Conservation (phyloP, 1,139 yeast species). For the Nakaseomyces uthaithaninus region DNA sequence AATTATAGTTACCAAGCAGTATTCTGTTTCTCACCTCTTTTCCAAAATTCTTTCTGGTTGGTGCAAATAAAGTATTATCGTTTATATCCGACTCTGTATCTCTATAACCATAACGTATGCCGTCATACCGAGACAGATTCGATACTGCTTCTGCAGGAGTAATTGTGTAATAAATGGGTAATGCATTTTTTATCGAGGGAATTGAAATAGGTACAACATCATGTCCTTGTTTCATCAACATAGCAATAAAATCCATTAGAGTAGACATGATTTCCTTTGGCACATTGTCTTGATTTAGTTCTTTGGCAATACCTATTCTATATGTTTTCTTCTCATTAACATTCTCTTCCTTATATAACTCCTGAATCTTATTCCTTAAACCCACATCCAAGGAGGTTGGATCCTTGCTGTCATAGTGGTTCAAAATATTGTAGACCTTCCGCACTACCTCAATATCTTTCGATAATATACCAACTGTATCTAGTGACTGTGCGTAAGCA, state of each 20-base stretch:
- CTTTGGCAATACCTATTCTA: slow-evolving; percentile 63
- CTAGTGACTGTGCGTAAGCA: slow-evolving; percentile 88
- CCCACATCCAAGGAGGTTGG: slow-evolving; percentile 58
- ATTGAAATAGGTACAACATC: slow-evolving; percentile 54
- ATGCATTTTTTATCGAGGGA: slow-evolving; percentile 56
- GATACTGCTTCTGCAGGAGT: slow-evolving; percentile 95
- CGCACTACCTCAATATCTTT: slow-evolving; percentile 39
- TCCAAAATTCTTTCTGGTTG: slow-evolving; percentile 64
- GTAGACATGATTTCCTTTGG: slow-evolving; percentile 39
- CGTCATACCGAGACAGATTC: slow-evolving; percentile 82
- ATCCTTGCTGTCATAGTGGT: slow-evolving; percentile 61
- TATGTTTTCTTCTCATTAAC: slow-evolving; percentile 21
- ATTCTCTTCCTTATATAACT: slow-evolving; percentile 11
- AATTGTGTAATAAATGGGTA: slow-evolving; percentile 81
- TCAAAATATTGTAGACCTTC: slow-evolving; percentile 48
- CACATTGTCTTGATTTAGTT: slow-evolving; percentile 53
- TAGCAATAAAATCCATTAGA: slow-evolving; percentile 42
- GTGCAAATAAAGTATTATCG: slow-evolving; percentile 39
- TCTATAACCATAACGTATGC: slow-evolving; percentile 69
- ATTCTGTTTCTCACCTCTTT: slow-evolving; percentile 76
- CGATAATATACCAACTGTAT: slow-evolving; percentile 82
- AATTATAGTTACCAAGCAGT: slow-evolving; percentile 74
- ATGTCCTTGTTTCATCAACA: slow-evolving; percentile 45
- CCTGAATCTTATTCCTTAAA: slow-evolving; percentile 32
- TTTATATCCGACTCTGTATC: slow-evolving; percentile 33